Conservation (phyloP, 192 early-diverging fungal species). For the Rhizophagus sp. region DNA sequence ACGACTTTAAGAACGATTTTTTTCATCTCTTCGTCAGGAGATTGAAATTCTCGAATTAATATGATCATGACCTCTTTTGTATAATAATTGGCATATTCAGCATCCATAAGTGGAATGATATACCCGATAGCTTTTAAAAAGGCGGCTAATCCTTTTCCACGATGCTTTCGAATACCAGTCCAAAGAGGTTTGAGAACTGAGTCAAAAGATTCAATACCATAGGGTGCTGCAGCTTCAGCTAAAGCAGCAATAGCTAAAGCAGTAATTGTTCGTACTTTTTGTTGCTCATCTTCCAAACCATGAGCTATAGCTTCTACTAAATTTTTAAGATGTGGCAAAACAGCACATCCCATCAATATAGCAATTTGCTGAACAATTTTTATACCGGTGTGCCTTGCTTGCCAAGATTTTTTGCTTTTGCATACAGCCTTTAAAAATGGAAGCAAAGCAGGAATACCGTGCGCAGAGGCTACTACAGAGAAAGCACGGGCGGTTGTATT, state of each 20-base stretch:
- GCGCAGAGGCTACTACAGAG: conserved; percentile 93
- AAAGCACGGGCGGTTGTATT: conserved; percentile 98
- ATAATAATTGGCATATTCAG: conserved; percentile 91
- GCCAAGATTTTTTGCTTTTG: conserved; percentile 94
- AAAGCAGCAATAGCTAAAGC: conserved; percentile 93
- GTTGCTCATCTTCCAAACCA: conserved; percentile 94
- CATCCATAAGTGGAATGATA: conserved; percentile 97
- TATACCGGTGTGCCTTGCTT: conserved; percentile 97
- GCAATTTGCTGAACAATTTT: conserved; percentile 98
- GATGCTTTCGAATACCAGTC: conserved; percentile 91
- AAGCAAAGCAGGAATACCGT: conserved; percentile 91
- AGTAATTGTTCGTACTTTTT: conserved; percentile 93
- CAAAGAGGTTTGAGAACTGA: conserved; percentile 86
- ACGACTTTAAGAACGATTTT: conserved; percentile 98
- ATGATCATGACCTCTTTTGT: conserved; percentile 93
- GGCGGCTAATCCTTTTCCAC: conserved; percentile 93
- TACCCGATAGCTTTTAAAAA: conserved; percentile 99
- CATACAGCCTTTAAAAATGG: conserved; percentile 98
- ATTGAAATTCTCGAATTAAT: conserved; percentile 94
- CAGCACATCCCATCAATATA: conserved; percentile 89
- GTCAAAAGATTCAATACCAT: conserved; percentile 99
- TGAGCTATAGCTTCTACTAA: conserved; percentile 90
- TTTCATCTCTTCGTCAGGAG: conserved; percentile 98
- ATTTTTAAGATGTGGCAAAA: conserved; percentile 91
- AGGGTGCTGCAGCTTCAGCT: conserved; percentile 96